Evolutionary conservation across 768 basidiomycete genomes (phyloP).

Genomic region (Calvatia gigantea): DNA sequence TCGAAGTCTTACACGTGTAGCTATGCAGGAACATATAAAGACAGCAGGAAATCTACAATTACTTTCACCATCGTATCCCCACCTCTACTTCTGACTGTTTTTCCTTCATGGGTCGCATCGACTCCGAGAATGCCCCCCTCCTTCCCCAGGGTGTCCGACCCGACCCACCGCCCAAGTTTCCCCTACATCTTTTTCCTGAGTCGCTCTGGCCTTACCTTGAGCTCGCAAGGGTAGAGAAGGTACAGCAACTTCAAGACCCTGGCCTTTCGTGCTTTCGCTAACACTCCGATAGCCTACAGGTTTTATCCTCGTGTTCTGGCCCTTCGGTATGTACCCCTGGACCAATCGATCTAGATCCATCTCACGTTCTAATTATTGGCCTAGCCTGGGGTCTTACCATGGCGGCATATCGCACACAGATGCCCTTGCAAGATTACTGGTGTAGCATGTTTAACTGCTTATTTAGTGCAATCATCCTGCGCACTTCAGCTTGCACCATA

Average conservation of each 20-base stretch:
- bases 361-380: background rate
- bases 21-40: slow-evolving; percentile 18
- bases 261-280: background rate
- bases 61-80: slow-evolving; percentile 6
- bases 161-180: slow-evolving; percentile 24
- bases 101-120: slow-evolving; percentile 19
- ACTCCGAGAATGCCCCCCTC: slow-evolving; percentile 22
- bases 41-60: background rate
- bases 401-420: slow-evolving; percentile 36
- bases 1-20: slow-evolving; percentile 12
- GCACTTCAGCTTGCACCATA: slow-evolving; percentile 49
- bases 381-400: slow-evolving; percentile 49
- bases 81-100: background rate
- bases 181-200: slow-evolving; percentile 27
- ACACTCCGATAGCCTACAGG: slow-evolving; percentile 39
- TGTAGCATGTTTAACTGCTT: slow-evolving; percentile 29
- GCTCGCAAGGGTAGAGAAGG: slow-evolving; percentile 49
- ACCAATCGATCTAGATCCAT: background rate
- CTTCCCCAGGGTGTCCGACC: slow-evolving; percentile 17
- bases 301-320: slow-evolving; percentile 51
- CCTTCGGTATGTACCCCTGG: slow-evolving; percentile 34
- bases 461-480: slow-evolving; percentile 36
- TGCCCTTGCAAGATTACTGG: slow-evolving; percentile 29
- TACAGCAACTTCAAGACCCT: slow-evolving; percentile 14
- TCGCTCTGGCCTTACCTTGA: slow-evolving; percentile 40